Conservation (phyloP, 371 early-diverging fungal genomes). For the Mucor piriformis region DNA sequence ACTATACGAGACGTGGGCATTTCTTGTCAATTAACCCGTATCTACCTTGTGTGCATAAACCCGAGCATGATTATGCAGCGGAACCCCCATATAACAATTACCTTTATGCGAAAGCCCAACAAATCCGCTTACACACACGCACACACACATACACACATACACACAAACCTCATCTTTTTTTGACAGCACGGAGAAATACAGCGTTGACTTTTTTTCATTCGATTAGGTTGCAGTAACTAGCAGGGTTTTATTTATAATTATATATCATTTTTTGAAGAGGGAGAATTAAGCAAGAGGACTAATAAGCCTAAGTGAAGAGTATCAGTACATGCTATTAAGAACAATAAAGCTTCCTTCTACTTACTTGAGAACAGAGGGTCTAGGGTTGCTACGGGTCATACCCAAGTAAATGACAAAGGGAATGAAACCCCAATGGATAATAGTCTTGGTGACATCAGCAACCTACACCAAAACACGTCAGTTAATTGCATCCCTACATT, state of each 20-base stretch:
- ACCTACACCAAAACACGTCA: conserved; percentile 24
- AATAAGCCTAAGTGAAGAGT: conserved; percentile 35
- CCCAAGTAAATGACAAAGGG: conserved; percentile 71
- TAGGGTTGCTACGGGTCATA: conserved; percentile 61
- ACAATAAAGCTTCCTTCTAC: neutral
- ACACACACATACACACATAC: no score
- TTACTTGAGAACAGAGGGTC: conserved; percentile 63
- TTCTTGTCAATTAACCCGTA: no score
- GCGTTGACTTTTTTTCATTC: no score
- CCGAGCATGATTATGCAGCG: no score
- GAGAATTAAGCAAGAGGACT: conserved; percentile 49
- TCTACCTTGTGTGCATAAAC: no score
- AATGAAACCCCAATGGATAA: conserved; percentile 72
- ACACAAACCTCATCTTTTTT: neutral
- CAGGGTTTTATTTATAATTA: no score
- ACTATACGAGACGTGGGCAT: no score
- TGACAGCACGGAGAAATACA: no score
- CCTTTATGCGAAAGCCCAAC: no score
- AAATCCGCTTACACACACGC: no score
- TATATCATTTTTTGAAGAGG: neutral
- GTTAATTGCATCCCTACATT: neutral
- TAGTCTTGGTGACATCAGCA: conserved; percentile 59
- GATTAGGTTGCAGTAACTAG: no score
- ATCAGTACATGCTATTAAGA: neutral
- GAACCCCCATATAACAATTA: no score